Base-by-base conservation (phyloP, 1,139 yeast genomes). In the Meyerozyma guilliermondii region DNA sequence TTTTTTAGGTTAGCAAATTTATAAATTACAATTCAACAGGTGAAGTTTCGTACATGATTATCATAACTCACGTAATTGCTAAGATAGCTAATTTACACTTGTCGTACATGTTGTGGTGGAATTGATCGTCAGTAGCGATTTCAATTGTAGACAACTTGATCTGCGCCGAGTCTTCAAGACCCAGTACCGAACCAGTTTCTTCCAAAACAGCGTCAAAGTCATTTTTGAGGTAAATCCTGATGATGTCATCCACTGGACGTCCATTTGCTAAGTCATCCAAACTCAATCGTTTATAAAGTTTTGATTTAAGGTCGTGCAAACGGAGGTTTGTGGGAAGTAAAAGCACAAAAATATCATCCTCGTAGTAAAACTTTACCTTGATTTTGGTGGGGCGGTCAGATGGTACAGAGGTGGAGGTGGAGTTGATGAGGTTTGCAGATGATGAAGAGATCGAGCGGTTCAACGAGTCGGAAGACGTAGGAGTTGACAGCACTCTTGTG, bases 321-420 rank as follows among this genome's bases (percentile, higher is more conserved):
- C 81, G 67, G 40, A 83, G 78, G 49, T 74, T 76, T 5, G 76
- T 64, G 10, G 91, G 86, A 39, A 92, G 78, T 45, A 87, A 71
- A 44, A 92, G 73, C 7, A 96, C 98, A 69, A 92, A 88, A 23
- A 91, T 84, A 60, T 91, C 98, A 54, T 89, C 96, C 46, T 83
- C 83, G 56, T 81, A 87, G 61, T 86, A 91, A 51, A 92, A 89
- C 63, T 92, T 92, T 39, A 80, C 84, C 68, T 82, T 92, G 51
- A 68, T 80, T 62, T 66, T 73, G 43, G 60, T 46, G 50, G 23
- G 40, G 34, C 42, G 42, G 17, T 48, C 50, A n/a, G 38, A 20
- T 39, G 52, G 42, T 53, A 44, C 20, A 5, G 26, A n/a, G 24
- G 24, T 35, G 34, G 33, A 8, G 24, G 39, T 17, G 13, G 26